Evolutionary conservation across 2,329 filamentous ascomycete species (phyloP).

Genomic region (Fusarium pseudocircinatum): DNA sequence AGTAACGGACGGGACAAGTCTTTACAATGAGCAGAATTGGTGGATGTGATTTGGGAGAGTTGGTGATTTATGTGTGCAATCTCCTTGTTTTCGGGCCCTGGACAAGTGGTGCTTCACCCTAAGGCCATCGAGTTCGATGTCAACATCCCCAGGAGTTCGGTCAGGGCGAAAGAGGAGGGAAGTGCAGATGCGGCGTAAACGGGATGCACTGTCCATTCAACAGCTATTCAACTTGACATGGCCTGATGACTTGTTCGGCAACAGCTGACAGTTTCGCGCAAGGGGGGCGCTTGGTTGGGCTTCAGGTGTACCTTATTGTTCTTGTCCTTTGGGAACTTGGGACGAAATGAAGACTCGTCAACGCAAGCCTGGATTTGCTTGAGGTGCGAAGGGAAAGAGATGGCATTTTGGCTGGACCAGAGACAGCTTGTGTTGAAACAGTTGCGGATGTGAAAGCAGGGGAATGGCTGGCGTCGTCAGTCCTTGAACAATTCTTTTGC

Average conservation of each 20-base stretch:
- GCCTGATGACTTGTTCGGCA: background rate
- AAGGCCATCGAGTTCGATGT: rapidly evolving
- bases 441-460: background rate
- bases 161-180: background rate
- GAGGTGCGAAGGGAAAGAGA: rapidly evolving
- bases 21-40: no score
- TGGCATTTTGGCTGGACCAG: background rate
- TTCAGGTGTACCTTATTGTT: background rate
- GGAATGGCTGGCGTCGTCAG: background rate
- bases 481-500: background rate
- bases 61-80: no score
- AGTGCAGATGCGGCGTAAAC: background rate
- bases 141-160: background rate
- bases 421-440: background rate
- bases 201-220: rapidly evolving
- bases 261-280: background rate
- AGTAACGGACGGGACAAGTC: no score
- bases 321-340: background rate
- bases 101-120: background rate
- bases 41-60: no score
- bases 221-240: rapidly evolving
- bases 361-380: background rate
- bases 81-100: background rate
- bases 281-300: background rate
- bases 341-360: background rate